phyloP scores from a whole-genome alignment of 257 asterid species.

The Salvia splendens region DNA sequence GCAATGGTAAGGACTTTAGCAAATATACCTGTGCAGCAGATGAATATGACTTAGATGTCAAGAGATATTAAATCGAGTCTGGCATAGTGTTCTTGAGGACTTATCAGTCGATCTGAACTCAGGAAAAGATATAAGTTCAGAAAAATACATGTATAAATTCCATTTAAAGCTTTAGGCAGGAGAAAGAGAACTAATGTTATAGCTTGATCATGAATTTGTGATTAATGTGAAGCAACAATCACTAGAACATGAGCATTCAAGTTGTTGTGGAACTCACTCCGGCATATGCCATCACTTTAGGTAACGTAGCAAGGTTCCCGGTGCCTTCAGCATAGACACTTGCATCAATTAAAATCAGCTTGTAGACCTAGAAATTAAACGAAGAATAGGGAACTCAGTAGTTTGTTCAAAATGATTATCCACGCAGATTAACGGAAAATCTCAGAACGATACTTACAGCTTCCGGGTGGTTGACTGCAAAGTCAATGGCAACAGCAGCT shows the following conservation, averaged over 20 bases:
- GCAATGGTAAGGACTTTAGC: slow-evolving; percentile 68
- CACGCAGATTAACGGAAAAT: slow-evolving; percentile 14
- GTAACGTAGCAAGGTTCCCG: slow-evolving; percentile 77
- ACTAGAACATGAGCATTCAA: slow-evolving; percentile 14
- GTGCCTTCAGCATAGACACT: slow-evolving; percentile 97
- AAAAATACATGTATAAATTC: neutral
- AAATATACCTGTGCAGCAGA: slow-evolving; percentile 58
- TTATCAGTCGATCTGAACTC: slow-evolving; percentile 8
- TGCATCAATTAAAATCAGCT: slow-evolving; percentile 86
- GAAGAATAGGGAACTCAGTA: slow-evolving; percentile 17
- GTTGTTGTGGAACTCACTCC: slow-evolving; percentile 57
- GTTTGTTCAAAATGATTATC: slow-evolving; percentile 3
- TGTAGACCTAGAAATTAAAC: slow-evolving; percentile 62
- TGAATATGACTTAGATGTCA: slow-evolving; percentile 25
- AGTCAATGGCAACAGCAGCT: slow-evolving; percentile 88
- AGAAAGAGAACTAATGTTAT: neutral
- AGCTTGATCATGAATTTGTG: neutral
- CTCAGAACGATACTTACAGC: slow-evolving; percentile 50
- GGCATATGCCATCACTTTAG: slow-evolving; percentile 73
- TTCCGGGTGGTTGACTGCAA: slow-evolving; percentile 69
- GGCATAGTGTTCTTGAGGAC: neutral
- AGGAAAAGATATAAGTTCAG: neutral
- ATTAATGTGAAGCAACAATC: slow-evolving; percentile 22
- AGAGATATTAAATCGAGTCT: neutral
- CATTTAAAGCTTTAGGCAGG: neutral